Evolutionary conservation across 148 eudicot species (phyloP).

Genomic region (Agrostemma githago): DNA sequence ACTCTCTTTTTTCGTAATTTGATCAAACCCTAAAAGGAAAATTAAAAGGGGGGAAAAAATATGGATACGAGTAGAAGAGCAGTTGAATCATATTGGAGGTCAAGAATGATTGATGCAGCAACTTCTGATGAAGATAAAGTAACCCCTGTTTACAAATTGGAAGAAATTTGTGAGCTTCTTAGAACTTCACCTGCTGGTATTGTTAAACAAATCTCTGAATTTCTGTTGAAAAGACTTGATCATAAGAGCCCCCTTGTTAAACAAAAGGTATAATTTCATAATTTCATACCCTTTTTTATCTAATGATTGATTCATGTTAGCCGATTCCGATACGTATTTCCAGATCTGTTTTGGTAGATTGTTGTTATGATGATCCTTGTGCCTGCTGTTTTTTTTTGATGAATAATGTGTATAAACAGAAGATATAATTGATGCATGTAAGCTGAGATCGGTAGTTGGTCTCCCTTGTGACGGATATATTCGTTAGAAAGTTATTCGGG

Average conservation of each 20-base stretch:
- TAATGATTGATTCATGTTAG: too few species aligned
- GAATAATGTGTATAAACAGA: too few species aligned
- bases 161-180: conserved; percentile 83
- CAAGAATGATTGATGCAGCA: conserved; percentile 79
- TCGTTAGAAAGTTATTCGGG: too few species aligned
- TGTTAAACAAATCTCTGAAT: conserved; percentile 78
- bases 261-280: conserved; percentile 52
- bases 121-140: conserved; percentile 93
- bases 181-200: conserved; percentile 58
- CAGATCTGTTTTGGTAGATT: neutral
- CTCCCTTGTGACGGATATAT: too few species aligned
- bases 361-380: neutral
- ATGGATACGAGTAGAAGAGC: conserved; percentile 98
- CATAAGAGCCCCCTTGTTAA: conserved; percentile 86
- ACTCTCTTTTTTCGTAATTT: neutral
- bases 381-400: neutral
- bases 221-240: conserved; percentile 73
- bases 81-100: conserved; percentile 94
- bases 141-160: conserved; percentile 86
- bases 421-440: too few species aligned
- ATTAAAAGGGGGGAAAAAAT: conserved; percentile 15
- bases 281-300: neutral
- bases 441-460: too few species aligned
- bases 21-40: neutral
- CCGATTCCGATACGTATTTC: too few species aligned